phyloP scores from a whole-genome alignment of 2,329 filamentous ascomycete species.

The Massarina eburnea region DNA sequence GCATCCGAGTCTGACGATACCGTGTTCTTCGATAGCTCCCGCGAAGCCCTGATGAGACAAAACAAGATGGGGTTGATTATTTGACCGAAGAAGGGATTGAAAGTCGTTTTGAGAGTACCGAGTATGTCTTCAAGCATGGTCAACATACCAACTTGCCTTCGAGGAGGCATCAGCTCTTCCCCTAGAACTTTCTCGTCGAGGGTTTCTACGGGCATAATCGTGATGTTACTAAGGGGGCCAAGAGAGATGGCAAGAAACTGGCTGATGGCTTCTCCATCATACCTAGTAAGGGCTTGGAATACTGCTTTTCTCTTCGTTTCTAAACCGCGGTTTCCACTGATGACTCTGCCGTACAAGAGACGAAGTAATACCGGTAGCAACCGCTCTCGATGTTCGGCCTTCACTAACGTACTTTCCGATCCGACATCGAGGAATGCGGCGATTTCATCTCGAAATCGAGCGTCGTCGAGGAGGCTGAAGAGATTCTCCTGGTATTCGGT shows the following conservation, averaged over 20 bases:
- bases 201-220: conserved; percentile 56
- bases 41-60: conserved; percentile 71
- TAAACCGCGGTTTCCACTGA: conserved; percentile 80
- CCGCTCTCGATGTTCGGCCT: conserved; percentile 68
- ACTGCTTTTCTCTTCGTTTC: conserved; percentile 73
- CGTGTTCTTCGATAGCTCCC: conserved; percentile 29
- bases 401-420: conserved; percentile 64
- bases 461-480: conserved; percentile 84
- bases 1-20: conserved; percentile 39
- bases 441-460: conserved; percentile 91
- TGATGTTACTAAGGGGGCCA: conserved; percentile 65
- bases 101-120: conserved; percentile 75
- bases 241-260: conserved; percentile 82
- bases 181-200: conserved; percentile 49
- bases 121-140: conserved; percentile 91
- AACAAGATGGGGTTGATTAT: conserved; percentile 79
- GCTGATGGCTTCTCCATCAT: conserved; percentile 73
- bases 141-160: conserved; percentile 86
- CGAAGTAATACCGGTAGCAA: conserved; percentile 86
- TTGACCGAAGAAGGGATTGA: conserved; percentile 66
- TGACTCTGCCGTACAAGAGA: conserved; percentile 84
- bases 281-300: conserved; percentile 76
- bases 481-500: conserved; percentile 82
- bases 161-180: conserved; percentile 62
- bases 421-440: conserved; percentile 81